phyloP scores from a whole-genome alignment of 2,329 filamentous ascomycete species.

The Colletotrichum camelliae region DNA sequence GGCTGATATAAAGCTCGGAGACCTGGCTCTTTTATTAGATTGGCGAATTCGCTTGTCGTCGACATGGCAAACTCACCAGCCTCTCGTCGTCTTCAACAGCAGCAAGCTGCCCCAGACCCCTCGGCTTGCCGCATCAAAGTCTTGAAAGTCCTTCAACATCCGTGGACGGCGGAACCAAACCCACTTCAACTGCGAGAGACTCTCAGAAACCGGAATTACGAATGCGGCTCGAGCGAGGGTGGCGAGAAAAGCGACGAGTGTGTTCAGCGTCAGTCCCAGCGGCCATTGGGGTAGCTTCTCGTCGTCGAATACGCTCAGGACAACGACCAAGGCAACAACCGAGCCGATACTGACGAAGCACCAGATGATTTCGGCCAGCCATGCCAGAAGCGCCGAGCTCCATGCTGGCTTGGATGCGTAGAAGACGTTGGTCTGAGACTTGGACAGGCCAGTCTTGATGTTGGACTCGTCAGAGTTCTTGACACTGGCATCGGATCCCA shows the following conservation, averaged over 20 bases:
- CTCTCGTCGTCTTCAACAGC: not conserved
- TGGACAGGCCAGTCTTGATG: not conserved
- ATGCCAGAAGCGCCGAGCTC: not conserved
- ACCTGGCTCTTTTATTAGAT: not conserved
- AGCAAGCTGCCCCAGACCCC: slow-evolving; percentile 22
- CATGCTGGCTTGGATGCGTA: not conserved
- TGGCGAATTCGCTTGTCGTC: not conserved
- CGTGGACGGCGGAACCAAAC: slow-evolving; percentile 23
- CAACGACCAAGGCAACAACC: not conserved
- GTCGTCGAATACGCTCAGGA: not conserved
- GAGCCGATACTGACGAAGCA: not conserved
- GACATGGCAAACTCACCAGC: not conserved
- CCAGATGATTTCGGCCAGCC: not conserved
- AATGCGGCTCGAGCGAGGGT: slow-evolving; percentile 28
- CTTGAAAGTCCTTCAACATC: slow-evolving; percentile 25
- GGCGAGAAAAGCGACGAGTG: slow-evolving; percentile 29
- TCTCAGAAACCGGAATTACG: slow-evolving; percentile 28
- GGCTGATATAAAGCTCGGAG: not conserved
- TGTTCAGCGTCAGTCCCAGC: slow-evolving; percentile 32
- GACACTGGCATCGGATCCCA: not conserved
- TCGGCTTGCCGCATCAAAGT: slow-evolving; percentile 26
- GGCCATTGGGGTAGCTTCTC: slow-evolving; percentile 8
- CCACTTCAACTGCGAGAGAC: slow-evolving; percentile 30
- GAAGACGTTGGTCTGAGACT: slow-evolving; percentile 18
- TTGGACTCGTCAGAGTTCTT: not conserved